Base-by-base conservation (phyloP, 257 asterid species). In the Misopates orontium region DNA sequence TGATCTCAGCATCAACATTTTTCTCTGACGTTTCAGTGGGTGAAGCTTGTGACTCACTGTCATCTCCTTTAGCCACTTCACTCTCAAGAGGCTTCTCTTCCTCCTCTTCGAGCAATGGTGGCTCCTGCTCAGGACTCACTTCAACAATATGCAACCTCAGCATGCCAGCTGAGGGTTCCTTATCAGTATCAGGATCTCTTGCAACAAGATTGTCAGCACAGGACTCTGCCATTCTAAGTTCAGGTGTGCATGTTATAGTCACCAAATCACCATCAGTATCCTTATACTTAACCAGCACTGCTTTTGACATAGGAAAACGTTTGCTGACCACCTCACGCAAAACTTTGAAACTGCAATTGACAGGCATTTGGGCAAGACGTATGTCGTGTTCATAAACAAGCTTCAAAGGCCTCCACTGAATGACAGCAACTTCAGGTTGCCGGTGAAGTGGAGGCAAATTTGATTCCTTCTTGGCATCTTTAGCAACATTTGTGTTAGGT, bases 71-170 rank as follows among this genome's bases (percentile, higher is more conserved):
- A 65, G 52, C 57, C 7, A 36, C 58, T 66, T 76, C 89, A 22
- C 15, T 64, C 70, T 84, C 92, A 23, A 70, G 49, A 64, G 80
- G 83, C 71, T 79, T 85, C 76, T 87, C 95, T 67, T 82, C 98
- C 60, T 87, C 98, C 73, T 83, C 96, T 75, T 88, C 96, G 53
- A 81, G 28, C 58, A 86, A 47, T 23, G 89, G 89, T 5, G 99
- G 99, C 77, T 94, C 99, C 58, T 94, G 97, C 87, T 94, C 97
- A 3, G 96, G 91, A 70, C 87, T 77, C 78, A 94, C 97, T 79
- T 94, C 99, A 64, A 90, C 97, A 69, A 94, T 59, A 64, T 94
- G 92, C 89, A 94, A 72, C 75, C 90, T 88, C 80, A 94, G 69
- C 87, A 78, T 68, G 36, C 83, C 90, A 62, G 84, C 36, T 16